Conservation (phyloP, 306 rosid species). For the Boehmeria nivea region DNA sequence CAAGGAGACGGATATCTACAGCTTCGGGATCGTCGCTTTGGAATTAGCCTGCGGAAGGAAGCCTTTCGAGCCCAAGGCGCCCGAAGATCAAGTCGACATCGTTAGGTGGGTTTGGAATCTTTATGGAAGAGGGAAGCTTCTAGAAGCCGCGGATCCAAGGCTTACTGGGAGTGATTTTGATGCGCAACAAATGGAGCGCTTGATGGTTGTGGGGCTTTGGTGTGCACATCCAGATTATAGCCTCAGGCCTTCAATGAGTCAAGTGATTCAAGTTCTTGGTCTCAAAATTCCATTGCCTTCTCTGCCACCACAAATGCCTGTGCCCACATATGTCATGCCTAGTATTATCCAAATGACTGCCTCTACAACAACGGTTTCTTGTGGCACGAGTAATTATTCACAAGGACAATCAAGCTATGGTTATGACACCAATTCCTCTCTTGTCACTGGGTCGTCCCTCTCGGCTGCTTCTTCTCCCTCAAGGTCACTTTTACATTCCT, state of each 20-base stretch:
- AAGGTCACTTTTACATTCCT: no score
- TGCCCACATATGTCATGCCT: neutral
- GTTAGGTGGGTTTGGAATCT: constrained; percentile 17
- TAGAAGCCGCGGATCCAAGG: constrained; percentile 21
- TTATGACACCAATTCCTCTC: no score
- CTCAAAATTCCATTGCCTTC: constrained; percentile 14
- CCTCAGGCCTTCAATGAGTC: constrained; percentile 31
- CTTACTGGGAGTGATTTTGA: neutral
- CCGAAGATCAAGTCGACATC: neutral
- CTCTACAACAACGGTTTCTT: neutral
- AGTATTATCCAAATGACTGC: neutral
- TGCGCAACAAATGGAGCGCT: constrained; percentile 13
- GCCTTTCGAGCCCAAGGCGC: neutral
- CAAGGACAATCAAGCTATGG: neutral
- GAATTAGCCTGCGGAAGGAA: constrained; percentile 1
- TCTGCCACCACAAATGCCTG: constrained; percentile 13
- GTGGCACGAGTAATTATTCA: neutral
- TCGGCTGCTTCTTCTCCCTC: no score
- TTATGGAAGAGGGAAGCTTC: constrained; percentile 6
- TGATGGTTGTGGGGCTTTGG: constrained; percentile 36
- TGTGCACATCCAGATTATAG: constrained; percentile 31
- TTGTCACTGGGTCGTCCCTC: no score
- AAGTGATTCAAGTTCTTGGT: constrained; percentile 27
- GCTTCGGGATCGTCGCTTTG: constrained; percentile 1
- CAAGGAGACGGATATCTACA: constrained; percentile 4